A percentile compares a stretch with the other conserved stretches of the same genome.
Evolutionary conservation across 1,139 yeast species (phyloP).

Genomic region (Lodderomyces orthopsilosis): DNA sequence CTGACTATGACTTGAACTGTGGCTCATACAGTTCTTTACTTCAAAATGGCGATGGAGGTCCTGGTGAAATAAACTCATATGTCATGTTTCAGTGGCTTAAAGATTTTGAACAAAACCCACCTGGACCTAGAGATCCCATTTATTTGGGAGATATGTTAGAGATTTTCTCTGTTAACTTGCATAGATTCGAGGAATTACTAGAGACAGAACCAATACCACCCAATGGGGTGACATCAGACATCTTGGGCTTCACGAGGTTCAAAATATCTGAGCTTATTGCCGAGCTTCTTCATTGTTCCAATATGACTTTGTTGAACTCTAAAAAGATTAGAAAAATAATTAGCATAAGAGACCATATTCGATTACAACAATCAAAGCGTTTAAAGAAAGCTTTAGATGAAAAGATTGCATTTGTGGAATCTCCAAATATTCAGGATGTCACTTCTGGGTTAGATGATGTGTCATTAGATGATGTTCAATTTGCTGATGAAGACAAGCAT

Average conservation of each 20-base stretch:
- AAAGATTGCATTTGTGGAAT: slow-evolving; percentile 17
- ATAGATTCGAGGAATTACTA: slow-evolving; percentile 29
- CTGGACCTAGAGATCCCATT: slow-evolving; percentile 46
- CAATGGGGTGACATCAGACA: slow-evolving; percentile 15
- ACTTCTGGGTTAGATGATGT: slow-evolving; percentile 41
- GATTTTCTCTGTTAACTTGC: slow-evolving; percentile 39
- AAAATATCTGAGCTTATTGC: slow-evolving; percentile 46
- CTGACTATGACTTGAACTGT: slow-evolving; percentile 47
- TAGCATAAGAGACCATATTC: slow-evolving; percentile 33
- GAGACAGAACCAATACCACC: slow-evolving; percentile 28
- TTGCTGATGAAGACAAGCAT: slow-evolving; percentile 10
- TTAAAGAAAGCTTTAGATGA: slow-evolving; percentile 37
- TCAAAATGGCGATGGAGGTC: slow-evolving; percentile 29
- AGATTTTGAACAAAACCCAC: slow-evolving; percentile 49
- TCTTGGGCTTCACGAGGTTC: slow-evolving; percentile 43
- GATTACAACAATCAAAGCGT: slow-evolving; percentile 31
- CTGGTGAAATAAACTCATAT: slow-evolving; percentile 40
- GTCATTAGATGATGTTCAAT: slow-evolving; percentile 33
- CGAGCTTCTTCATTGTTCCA: slow-evolving; percentile 47
- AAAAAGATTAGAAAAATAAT: slow-evolving; percentile 36
- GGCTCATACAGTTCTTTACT: slow-evolving; percentile 38
- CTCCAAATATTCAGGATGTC: slow-evolving; percentile 20
- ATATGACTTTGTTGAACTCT: slow-evolving; percentile 47
- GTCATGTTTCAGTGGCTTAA: slow-evolving; percentile 49
- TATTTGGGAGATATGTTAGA: slow-evolving; percentile 45